Evolutionary conservation across 345 rosid genomes (phyloP), one percentile per base, ranked within the genome.

Genomic region (Hibiscus tridactylites): DNA sequence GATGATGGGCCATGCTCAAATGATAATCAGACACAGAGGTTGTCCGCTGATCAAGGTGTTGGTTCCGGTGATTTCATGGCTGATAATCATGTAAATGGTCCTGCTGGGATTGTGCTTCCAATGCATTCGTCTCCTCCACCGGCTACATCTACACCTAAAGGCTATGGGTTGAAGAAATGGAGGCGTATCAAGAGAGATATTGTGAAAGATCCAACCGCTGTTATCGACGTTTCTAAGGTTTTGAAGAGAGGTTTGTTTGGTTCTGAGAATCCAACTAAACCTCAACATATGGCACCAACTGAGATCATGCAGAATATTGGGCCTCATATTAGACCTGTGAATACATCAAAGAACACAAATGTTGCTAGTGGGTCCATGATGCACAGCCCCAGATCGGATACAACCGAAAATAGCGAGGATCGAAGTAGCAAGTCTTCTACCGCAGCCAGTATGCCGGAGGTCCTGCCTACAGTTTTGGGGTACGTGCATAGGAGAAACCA

Each of bases 111-210:
- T 53, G 74, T 26, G 72, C 74, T 53, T 19, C 65, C 75, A 26
- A 63, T 11, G 58, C 53, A 63, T 61, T 78, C 71, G 0, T 74
- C 76, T 46, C 42, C 42, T 37, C 28, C 3, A 21, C 62, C 61
- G 3, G 74, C 70, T 4, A 68, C 4, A 11, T 58, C 62, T 56
- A 57, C 77, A 0, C 11, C 72, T 6, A 93, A 85, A 72, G 92
- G 96, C 2, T 82, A 69, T 71, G 97, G 98, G 17, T 76, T 93
- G 84, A 90, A 79, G 84, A 91, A 88, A 79, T 88, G 98, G 98
- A 84, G 82, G 82, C 81, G 98, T 49, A 74, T 90, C 69, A 88
- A 74, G 83, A 83, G 97, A 79, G 87, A 80, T 50, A 56, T 80
- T 74, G 82, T 77, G 53, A 86, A 85, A 80, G 96, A 86, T 81